Base-by-base conservation (phyloP, 352 stramenopile species). In the Globisporangium rhizosaccharum region DNA sequence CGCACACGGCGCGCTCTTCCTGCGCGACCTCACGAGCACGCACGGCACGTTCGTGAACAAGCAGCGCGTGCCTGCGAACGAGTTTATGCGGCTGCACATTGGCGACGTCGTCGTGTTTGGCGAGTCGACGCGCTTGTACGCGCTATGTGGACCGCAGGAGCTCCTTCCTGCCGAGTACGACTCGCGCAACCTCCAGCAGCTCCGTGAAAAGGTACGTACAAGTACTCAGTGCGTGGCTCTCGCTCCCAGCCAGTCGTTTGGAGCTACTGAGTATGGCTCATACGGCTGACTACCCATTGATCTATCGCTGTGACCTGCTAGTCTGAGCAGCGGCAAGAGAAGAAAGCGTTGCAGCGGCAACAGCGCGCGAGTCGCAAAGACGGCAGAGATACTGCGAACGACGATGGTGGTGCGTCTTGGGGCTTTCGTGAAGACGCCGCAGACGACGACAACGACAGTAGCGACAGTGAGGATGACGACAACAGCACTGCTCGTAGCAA, bases 11-110 rank as follows among this genome's bases (percentile, higher is more conserved):
- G 71, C 70, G 25, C 66, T 96, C 20, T 91, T 88, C 58, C 55
- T 96, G 39, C 63, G 73, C 47, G 88, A 97, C 66, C 56, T 88
- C 26, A 64, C 65, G 44, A 94, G 83, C 67, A 93, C 86, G 8
- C 80, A 96, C 57, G 88, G 88, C 41, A 94, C 82, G 49, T 88
- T 81, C 46, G 67, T 97, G 39, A 96, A 96, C 64, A 96, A 96
- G 70, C 75, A 76, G 33, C 75, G 80, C 10, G 48, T 80, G 10
- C 14, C 56, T 11, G 39, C 75, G 2, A 59, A 72, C 5, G 68
- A 87, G 36, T 92, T 84, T 54, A 60, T 77, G 63, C 71, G 71
- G 8, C 61, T 96, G 46, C 67, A 88, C 56, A 79, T 96, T 45
- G 88, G 88, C 33, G 88, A 96, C 68, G 64, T 97, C 44, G 18